phyloP scores from a whole-genome alignment of 164 flowering plant genomes.

The Sedum album region DNA sequence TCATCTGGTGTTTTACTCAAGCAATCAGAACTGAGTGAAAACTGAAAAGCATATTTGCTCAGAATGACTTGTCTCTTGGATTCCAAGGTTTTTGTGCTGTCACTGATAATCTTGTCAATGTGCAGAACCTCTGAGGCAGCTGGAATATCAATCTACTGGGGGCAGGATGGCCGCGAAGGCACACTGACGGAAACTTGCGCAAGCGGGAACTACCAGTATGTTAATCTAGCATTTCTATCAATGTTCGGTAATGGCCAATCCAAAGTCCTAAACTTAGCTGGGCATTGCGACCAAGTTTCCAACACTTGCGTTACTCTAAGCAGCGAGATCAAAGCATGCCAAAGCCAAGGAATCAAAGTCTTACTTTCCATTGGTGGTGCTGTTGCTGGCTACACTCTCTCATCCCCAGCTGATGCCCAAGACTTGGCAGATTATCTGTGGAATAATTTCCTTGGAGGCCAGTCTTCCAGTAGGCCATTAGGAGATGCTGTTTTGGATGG shows the following conservation, averaged over 20 bases:
- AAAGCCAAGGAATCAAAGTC: constrained; percentile 20
- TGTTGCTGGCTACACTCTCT: constrained; percentile 3
- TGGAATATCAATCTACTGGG: constrained; percentile 11
- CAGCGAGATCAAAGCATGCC: constrained; percentile 15
- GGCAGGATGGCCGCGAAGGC: constrained; percentile 8
- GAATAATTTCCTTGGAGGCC: constrained; percentile 22
- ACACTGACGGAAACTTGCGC: constrained; percentile 8
- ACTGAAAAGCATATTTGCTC: not conserved
- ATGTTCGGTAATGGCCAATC: constrained; percentile 17
- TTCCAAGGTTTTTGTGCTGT: not conserved
- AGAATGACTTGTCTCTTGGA: not conserved
- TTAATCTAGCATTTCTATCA: constrained; percentile 12
- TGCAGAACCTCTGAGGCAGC: constrained; percentile 1
- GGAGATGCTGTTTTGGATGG: constrained; percentile 25
- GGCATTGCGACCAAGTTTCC: constrained; percentile 15
- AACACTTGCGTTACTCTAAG: constrained; percentile 7
- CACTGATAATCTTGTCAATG: not conserved
- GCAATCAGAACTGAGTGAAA: not conserved
- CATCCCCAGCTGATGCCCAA: constrained; percentile 19
- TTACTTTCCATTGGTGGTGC: constrained; percentile 24
- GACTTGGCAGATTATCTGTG: constrained; percentile 18
- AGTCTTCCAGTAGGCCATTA: constrained; percentile 12
- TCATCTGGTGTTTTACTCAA: not conserved
- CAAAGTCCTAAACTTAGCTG: constrained; percentile 18
- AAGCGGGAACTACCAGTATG: constrained; percentile 2